Base-by-base conservation (phyloP, 768 basidiomycete genomes). In the Pisolithus albus region DNA sequence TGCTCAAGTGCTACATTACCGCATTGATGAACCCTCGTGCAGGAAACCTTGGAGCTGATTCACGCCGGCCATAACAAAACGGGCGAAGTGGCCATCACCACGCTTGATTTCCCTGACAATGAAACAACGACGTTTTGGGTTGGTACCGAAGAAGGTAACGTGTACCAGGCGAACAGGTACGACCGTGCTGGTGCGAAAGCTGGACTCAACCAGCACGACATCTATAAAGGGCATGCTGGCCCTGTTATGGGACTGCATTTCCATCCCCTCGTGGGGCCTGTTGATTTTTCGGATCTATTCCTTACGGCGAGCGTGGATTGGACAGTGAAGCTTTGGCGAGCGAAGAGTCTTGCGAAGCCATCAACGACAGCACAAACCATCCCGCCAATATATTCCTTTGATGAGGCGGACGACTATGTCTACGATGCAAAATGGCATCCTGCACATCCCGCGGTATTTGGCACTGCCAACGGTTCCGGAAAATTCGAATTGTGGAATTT, bases 381-480 rank as follows among this genome's bases (percentile, higher is more conserved):
- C n/a, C 42, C 80, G 0, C 90, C 95, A 3, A 59, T 98, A 21
- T 88, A 94, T 64, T 92, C 91, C 38, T 98, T 99, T 61, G 95
- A 99, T 58, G 95, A 97, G 68, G 90, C 93, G 11, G 92, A 94
- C 64, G 96, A 99, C 67, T 97, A 98, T 65, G 95, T 99, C 9
- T 98, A 96, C 70, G 96, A 97, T 71, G 94, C 92, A 43, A 90
- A 87, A 66, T 99, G 96, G 96, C 96, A 99, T 65, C 93, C 95
- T 6, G 76, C 82, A 13, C 94, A 99, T 69, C 96, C 96, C 13
- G 92, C 95, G 1, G 55, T 94, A 44, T 99, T 98, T 65, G 94
- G 90, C 19, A 84, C 83, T 4, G 96, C 91, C 2, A 93, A 98
- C 64, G 96, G 96, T 2, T 87, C 89, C 2, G 96, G 94, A 23